These are phyloP conservation scores for Dothideomycetes sp. DNA, from an alignment of 2,329 filamentous ascomycete species.

Conservation along the genomic window DNA sequence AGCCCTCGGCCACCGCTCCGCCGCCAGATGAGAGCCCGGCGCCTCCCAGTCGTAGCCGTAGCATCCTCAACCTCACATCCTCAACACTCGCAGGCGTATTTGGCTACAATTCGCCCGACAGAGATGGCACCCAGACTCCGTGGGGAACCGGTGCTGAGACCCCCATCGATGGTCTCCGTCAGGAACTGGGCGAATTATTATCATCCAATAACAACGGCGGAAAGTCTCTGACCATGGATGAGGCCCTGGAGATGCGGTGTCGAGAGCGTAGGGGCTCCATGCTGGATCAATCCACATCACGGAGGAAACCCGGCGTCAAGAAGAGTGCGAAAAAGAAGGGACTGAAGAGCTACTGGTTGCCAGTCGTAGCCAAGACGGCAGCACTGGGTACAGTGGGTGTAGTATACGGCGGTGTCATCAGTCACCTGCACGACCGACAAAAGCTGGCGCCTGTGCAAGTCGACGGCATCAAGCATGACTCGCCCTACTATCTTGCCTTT, in stretches of 20 bases:
- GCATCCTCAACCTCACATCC: slow-evolving; percentile 74
- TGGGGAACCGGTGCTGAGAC: slow-evolving; percentile 72
- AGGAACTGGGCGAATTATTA: slow-evolving; percentile 8
- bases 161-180: slow-evolving; percentile 31
- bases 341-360: slow-evolving; percentile 28
- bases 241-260: slow-evolving; percentile 4
- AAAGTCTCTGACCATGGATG: slow-evolving; percentile 5
- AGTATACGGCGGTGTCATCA: slow-evolving; percentile 71
- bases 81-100: slow-evolving; percentile 91
- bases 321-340: slow-evolving; percentile 10
- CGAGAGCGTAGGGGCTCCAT: slow-evolving; percentile 8
- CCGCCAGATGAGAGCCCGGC: slow-evolving; percentile 15
- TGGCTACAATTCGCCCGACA: slow-evolving; percentile 39
- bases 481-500: slow-evolving; percentile 59
- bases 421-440: slow-evolving; percentile 63
- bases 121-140: slow-evolving; percentile 49
- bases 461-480: slow-evolving; percentile 41
- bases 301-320: neutral
- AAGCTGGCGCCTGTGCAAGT: slow-evolving; percentile 53
- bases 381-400: slow-evolving; percentile 71
- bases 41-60: slow-evolving; percentile 56
- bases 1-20: slow-evolving; percentile 14
- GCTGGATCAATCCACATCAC: slow-evolving; percentile 8
- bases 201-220: no score
- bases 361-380: slow-evolving; percentile 22